Base-by-base conservation (phyloP, 1,284 basidiomycete species). In the Agroathelia rolfsii region DNA sequence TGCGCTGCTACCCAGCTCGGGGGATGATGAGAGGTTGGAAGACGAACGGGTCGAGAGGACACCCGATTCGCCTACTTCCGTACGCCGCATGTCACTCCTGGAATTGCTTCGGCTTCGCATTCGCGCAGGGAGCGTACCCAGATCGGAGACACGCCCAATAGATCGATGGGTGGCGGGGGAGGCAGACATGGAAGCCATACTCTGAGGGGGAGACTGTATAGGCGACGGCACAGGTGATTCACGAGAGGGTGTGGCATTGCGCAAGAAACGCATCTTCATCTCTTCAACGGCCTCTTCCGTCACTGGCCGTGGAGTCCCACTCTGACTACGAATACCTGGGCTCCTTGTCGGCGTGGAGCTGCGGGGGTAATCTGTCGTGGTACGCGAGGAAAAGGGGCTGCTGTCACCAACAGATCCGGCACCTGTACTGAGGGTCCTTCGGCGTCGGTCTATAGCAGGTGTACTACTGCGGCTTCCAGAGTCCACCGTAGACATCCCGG, bases 231-330 rank as follows among this genome's bases (percentile, higher is more conserved):
- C 14, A 42, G 39, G 11, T 40, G 30, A n/a, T 44, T n/a, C 32
- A 12, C 53, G 48, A 11, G 59, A 59, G 6, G 49, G 42, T 12
- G 50, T 43, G 4, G 44, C 49, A 23, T 44, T 44, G 36, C 58
- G 61, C 36, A 74, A 51, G 45, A 77, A 71, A 18, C 73, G 56
- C 40, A 56, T 61, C 52, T 77, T 80, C 72, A 78, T 75, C 44
- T 76, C 69, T 45, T 74, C 68, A 28, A 77, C 59, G 3, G 73
- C 71, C 10, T 72, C 70, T 16, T 58, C 50, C 3, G 66, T 66
- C 5, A 65, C 58, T 23, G 41, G 36, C 6, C 30, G 42, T 4
- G 37, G 46, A 10, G 50, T 48, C n/a, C 58, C 53, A 18, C 42
- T 40, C 27, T 42, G 35, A 25, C 47, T 55, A 24, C n/a, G 8